These are phyloP conservation scores for Thelonectria rubi DNA, from an alignment of 2,329 filamentous ascomycete genomes.

Conservation along the genomic window DNA sequence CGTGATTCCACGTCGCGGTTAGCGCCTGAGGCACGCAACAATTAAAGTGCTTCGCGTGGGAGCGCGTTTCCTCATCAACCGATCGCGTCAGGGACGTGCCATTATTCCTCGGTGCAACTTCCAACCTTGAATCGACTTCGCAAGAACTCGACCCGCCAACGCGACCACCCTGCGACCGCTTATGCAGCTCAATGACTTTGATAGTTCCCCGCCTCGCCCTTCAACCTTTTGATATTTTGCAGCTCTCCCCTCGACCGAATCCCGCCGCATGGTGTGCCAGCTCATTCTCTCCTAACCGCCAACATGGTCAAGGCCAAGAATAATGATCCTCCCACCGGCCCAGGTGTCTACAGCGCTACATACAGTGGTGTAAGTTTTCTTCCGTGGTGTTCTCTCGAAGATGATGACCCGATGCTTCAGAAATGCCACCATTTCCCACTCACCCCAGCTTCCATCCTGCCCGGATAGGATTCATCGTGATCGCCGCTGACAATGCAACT, in stretches of 20 bases:
- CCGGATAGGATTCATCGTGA: neutral
- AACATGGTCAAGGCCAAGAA: constrained; percentile 58
- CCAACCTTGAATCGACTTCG: constrained; percentile 38
- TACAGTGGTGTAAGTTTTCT: constrained; percentile 70
- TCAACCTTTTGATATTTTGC: neutral
- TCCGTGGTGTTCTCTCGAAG: neutral
- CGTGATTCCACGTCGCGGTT: constrained; percentile 37
- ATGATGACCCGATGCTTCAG: neutral
- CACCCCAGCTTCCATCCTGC: neutral
- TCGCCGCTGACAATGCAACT: constrained; percentile 17
- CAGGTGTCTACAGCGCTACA: constrained; percentile 72
- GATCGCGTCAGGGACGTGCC: constrained; percentile 51
- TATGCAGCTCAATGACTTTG: constrained; percentile 16
- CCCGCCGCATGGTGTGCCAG: constrained; percentile 32
- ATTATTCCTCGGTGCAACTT: constrained; percentile 43
- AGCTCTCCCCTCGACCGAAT: constrained; percentile 8
- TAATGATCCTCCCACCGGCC: constrained; percentile 42
- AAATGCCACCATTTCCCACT: neutral
- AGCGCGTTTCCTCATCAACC: constrained; percentile 47
- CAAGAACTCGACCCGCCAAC: constrained; percentile 24
- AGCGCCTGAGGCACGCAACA: constrained; percentile 48
- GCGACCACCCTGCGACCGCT: constrained; percentile 25
- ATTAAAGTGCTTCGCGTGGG: constrained; percentile 52
- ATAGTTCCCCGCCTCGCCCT: constrained; percentile 1
- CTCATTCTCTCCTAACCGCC: constrained; percentile 38